phyloP scores from a whole-genome alignment of 176 grass and related monocot genomes.

The Carex myosuroides region DNA sequence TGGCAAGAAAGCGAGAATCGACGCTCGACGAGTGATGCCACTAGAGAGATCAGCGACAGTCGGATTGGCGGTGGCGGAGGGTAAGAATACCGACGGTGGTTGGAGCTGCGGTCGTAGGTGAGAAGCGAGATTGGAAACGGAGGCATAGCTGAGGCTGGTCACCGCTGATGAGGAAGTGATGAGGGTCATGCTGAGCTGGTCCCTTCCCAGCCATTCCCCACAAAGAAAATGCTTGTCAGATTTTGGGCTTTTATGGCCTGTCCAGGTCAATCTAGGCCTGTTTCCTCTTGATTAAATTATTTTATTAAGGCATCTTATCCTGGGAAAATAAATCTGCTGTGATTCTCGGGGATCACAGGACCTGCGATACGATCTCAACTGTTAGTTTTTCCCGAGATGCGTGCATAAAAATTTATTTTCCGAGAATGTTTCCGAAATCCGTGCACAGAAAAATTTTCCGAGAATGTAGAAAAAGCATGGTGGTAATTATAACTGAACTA shows the following conservation, averaged over 20 bases:
- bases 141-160: constrained; percentile 1
- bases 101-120: background rate
- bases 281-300: background rate
- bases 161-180: constrained; percentile 20
- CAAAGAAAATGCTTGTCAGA: background rate
- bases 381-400: no score
- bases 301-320: no score
- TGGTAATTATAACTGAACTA: background rate
- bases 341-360: no score
- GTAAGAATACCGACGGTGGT: constrained; percentile 1
- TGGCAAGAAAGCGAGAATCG: constrained; percentile 31
- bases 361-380: no score
- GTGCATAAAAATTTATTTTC: no score
- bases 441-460: no score
- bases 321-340: no score
- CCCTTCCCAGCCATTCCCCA: background rate
- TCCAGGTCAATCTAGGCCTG: background rate
- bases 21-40: constrained; percentile 25
- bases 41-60: background rate
- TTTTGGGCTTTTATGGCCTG: background rate
- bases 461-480: background rate
- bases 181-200: constrained; percentile 25
- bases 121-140: background rate
- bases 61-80: background rate
- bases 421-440: no score